These are phyloP conservation scores for Clarireedia sp. DNA, from an alignment of 2,329 filamentous ascomycete genomes.

Conservation along the genomic window DNA sequence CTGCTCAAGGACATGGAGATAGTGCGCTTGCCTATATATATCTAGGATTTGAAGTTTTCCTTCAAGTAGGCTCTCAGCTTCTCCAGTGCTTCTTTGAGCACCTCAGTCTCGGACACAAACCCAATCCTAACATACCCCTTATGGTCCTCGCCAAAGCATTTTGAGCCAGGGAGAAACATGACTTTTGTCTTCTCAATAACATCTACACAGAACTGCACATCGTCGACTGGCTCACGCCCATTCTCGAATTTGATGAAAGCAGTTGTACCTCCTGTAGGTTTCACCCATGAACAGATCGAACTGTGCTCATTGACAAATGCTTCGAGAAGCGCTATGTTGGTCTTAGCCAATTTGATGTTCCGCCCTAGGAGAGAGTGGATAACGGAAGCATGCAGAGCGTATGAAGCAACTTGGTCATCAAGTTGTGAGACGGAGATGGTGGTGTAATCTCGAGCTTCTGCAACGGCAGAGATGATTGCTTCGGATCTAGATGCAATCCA, in stretches of 20 bases:
- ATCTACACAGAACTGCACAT: constrained; percentile 62
- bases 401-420: constrained; percentile 70
- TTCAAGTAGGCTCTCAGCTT: constrained; percentile 23
- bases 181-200: constrained; percentile 63
- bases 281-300: constrained; percentile 60
- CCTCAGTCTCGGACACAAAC: constrained; percentile 62
- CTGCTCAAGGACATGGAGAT: background rate
- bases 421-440: constrained; percentile 79
- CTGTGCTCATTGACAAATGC: constrained; percentile 58
- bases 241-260: constrained; percentile 61
- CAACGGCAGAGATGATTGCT: constrained; percentile 54
- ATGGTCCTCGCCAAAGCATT: constrained; percentile 68
- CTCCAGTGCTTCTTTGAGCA: constrained; percentile 59
- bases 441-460: constrained; percentile 68
- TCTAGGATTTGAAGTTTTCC: constrained; percentile 13
- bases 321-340: constrained; percentile 59
- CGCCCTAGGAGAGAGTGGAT: constrained; percentile 55
- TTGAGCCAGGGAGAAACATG: constrained; percentile 64
- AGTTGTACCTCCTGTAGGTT: constrained; percentile 71
- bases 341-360: constrained; percentile 59
- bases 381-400: constrained; percentile 58
- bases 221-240: constrained; percentile 52
- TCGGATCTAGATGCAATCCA: constrained; percentile 68
- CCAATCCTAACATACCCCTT: constrained; percentile 70
- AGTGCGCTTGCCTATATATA: too few relatives aligned